These are phyloP conservation scores for Aspergillus panamensis DNA, from an alignment of 495 filamentous ascomycete genomes.

Conservation along the genomic window DNA sequence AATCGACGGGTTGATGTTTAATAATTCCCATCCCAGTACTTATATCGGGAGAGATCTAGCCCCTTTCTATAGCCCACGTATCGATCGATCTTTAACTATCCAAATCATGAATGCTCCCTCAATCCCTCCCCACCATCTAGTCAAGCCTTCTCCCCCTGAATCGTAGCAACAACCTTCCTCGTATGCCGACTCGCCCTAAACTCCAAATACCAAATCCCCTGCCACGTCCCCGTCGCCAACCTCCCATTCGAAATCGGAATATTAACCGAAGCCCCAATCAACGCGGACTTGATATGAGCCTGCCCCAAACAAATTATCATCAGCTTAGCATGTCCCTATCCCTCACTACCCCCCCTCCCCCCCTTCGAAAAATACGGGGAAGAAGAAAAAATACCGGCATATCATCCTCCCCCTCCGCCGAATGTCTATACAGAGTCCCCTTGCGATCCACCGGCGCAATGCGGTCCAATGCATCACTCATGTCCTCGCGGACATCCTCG, in stretches of 20 bases:
- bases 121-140: slow-evolving; percentile 12
- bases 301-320: slow-evolving; percentile 19
- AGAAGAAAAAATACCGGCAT: slow-evolving; percentile 60
- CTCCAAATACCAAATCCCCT: slow-evolving; percentile 92
- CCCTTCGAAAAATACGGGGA: no score
- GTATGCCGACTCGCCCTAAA: slow-evolving; percentile 74
- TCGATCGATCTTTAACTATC: neutral
- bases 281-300: slow-evolving; percentile 88
- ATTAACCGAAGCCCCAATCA: slow-evolving; percentile 83
- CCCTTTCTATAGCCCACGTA: neutral
- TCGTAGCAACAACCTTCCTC: slow-evolving; percentile 83
- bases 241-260: slow-evolving; percentile 86
- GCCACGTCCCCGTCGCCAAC: slow-evolving; percentile 67
- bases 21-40: neutral
- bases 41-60: neutral
- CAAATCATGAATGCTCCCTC: slow-evolving; percentile 15
- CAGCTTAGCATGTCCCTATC: neutral
- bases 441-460: slow-evolving; percentile 76
- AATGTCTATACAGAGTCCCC: slow-evolving; percentile 77
- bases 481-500: slow-evolving; percentile 72
- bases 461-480: slow-evolving; percentile 89
- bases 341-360: no score
- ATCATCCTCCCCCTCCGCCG: slow-evolving; percentile 85
- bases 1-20: neutral
- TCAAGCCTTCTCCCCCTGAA: slow-evolving; percentile 83